Evolutionary conservation across 1,284 basidiomycete species (phyloP), one percentile per base, ranked within the genome.

Genomic region (Singerocomus rubriflavus): DNA sequence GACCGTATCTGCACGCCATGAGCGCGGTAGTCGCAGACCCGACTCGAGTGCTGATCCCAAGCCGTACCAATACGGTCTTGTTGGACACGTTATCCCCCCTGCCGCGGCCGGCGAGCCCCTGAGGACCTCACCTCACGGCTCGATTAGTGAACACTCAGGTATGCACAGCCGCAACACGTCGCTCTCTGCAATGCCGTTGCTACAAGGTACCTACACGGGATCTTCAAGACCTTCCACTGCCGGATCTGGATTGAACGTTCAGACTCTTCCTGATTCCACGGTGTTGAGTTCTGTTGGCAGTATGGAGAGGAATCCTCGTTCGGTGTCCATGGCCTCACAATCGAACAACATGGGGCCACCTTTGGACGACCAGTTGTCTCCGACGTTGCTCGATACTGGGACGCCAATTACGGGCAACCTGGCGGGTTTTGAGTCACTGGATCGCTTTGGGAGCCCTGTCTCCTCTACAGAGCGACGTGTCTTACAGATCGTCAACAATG

Each of bases 11-110:
- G 44, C 40, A 30, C 56, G 44, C 30, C 52, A 29, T 27, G 40
- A 44, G 11, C 63, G 57, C 26, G 51, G 53, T 35, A 42, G 51
- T 36, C 53, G 42, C 31, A 58, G 17, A 14, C 45, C 46, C 3
- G 34, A 53, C 37, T 46, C 52, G 43, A 39, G 21, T 41, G 57
- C 49, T 21, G 53, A 70, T 30, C 72, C 76, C 17, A 74, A 67
- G 54, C 75, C 78, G 17, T 80, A 81, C 54, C 70, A 78, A 56
- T 80, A 80, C 50, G 78, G 77, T 8, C 67, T 77, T 38, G 72
- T 80, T n/a, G 78, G 78, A 6, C 74, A 71, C 11, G 66, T 67
- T 9, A 34, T 61, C 10, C 65, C 74, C 5, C 73, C 77, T 10
- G 61, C 63, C 4, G 67, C 71, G 5, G 64, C 63, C 0, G 48